Conservation (phyloP, 164 flowering plant genomes). For the Tetracentron sinense region DNA sequence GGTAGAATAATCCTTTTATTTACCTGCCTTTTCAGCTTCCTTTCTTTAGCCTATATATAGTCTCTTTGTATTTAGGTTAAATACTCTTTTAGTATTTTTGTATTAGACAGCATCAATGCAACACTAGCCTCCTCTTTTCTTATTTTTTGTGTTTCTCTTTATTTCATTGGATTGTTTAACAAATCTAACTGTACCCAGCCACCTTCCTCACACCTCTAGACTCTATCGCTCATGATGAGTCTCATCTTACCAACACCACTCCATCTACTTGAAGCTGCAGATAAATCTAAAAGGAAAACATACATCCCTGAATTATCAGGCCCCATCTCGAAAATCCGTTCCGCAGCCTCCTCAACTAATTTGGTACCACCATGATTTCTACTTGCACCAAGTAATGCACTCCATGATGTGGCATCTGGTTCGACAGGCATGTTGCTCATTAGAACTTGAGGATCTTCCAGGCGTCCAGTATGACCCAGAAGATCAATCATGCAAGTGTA, state of each 20-base stretch:
- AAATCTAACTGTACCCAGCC: conserved; percentile 89
- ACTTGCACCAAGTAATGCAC: too few species aligned
- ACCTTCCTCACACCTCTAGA: conserved; percentile 71
- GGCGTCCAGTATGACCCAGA: conserved; percentile 84
- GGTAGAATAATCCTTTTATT: too few species aligned
- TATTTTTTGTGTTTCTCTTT: too few species aligned
- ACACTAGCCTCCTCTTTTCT: too few species aligned
- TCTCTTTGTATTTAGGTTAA: too few species aligned
- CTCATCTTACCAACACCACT: conserved; percentile 64
- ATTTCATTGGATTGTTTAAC: too few species aligned
- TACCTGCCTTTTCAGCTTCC: too few species aligned
- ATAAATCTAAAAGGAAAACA: conserved; percentile 80
- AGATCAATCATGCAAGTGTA: conserved; percentile 94
- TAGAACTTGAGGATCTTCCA: conserved; percentile 71
- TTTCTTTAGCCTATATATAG: too few species aligned
- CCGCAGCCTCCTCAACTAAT: conserved; percentile 81
- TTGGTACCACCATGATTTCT: too few species aligned
- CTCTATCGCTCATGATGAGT: conserved; percentile 65
- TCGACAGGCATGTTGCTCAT: too few species aligned
- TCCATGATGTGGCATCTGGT: conserved; percentile 94
- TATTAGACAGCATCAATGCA: too few species aligned
- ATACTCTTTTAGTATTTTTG: too few species aligned
- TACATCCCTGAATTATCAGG: conserved; percentile 94
- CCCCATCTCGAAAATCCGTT: conserved; percentile 69
- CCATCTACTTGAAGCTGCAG: conserved; percentile 87